These are phyloP conservation scores for Diaporthe sp. DNA, from an alignment of 2,329 filamentous ascomycete species.

Conservation along the genomic window DNA sequence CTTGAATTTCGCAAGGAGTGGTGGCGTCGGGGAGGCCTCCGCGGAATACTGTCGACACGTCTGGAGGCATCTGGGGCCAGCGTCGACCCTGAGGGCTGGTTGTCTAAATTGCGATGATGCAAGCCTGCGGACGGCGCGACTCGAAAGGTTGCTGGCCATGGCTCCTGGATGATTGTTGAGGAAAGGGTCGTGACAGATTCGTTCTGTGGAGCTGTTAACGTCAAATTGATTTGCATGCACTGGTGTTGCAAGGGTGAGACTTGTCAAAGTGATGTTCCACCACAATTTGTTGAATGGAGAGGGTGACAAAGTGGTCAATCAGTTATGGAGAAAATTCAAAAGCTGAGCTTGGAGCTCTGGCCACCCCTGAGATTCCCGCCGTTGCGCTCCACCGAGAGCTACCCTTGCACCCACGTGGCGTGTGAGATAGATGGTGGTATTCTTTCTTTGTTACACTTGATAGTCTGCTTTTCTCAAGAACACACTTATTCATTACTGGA, in stretches of 20 bases:
- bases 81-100: constrained; percentile 28
- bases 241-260: not conserved
- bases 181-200: not conserved
- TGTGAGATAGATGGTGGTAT: not conserved
- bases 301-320: not conserved
- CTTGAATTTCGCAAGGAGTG: constrained; percentile 67
- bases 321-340: constrained; percentile 19
- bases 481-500: no score
- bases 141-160: constrained; percentile 35
- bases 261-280: not conserved
- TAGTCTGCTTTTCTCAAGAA: not conserved
- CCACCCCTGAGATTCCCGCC: not conserved
- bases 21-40: constrained; percentile 50
- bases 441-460: not conserved
- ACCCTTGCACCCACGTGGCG: constrained; percentile 28
- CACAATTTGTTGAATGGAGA: not conserved
- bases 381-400: constrained; percentile 2
- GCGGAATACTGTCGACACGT: constrained; percentile 48
- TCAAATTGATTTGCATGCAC: not conserved
- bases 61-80: constrained; percentile 39
- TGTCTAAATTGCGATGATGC: constrained; percentile 26
- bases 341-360: constrained; percentile 18
- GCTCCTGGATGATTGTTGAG: not conserved
- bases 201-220: not conserved
- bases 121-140: constrained; percentile 30